These are phyloP conservation scores for Cryptomeria japonica DNA, from an alignment of 75 land plant genomes.

Conservation along the genomic window DNA sequence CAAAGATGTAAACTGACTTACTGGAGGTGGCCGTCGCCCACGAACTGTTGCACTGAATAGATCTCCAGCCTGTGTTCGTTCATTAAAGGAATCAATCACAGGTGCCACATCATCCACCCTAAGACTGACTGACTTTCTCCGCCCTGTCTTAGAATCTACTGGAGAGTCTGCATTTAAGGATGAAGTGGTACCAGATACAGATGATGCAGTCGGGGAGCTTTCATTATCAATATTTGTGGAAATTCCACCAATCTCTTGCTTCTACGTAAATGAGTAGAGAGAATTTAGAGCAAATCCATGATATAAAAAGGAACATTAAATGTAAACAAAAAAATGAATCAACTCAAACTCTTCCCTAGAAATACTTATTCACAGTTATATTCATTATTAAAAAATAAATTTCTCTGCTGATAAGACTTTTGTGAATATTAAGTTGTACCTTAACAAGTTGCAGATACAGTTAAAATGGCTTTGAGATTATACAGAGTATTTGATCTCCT, in stretches of 20 bases:
- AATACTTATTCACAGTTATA: neutral
- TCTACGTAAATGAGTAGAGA: slow-evolving; percentile 25
- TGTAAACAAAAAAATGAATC: neutral
- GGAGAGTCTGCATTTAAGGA: slow-evolving; percentile 28
- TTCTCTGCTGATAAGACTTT: neutral
- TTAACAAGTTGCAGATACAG: neutral
- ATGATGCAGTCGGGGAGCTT: slow-evolving; percentile 47
- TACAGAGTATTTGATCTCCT: neutral
- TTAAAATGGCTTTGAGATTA: neutral
- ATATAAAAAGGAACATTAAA: neutral
- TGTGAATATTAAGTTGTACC: neutral
- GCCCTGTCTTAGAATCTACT: slow-evolving; percentile 30
- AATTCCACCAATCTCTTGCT: slow-evolving; percentile 35
- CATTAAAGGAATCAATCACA: slow-evolving; percentile 42
- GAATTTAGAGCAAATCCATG: neutral
- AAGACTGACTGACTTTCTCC: slow-evolving; percentile 55
- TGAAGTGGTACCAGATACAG: slow-evolving; percentile 43
- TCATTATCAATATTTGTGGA: slow-evolving; percentile 48
- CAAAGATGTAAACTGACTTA: slow-evolving; percentile 20
- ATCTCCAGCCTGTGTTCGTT: slow-evolving; percentile 89
- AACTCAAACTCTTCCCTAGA: neutral
- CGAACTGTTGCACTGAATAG: slow-evolving; percentile 65
- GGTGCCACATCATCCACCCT: slow-evolving; percentile 48
- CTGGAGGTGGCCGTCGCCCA: slow-evolving; percentile 75
- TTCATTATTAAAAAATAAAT: neutral